Base-by-base conservation (phyloP, 2,329 filamentous ascomycete genomes). In the Aspergillus novoparasiticus region DNA sequence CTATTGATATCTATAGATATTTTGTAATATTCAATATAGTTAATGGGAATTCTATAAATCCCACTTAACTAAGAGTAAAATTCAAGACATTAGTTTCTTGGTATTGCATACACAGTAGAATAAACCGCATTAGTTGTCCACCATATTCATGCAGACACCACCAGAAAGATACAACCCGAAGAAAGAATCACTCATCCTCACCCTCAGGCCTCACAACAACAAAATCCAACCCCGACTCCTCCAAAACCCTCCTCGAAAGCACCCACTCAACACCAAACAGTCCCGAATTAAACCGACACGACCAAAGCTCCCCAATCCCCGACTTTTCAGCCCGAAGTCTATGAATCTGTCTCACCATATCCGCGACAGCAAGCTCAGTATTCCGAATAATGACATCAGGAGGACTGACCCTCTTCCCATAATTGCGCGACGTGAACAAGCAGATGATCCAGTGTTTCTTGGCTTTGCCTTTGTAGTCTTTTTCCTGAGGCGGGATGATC, bases 231-330 rank as follows among this genome's bases (percentile, higher is more conserved):
- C 75, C 75, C 4, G 78, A 71, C 0, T 71, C 68, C 58, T 81
- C 75, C 43, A 89, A 58, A 1, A 84, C 72, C 6, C 64, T 67
- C 61, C 76, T 78, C 0, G 85, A 86, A 39, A 76, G 71, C 60
- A 78, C 72, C 87, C 87, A 89, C 14, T 80, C 75, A 30, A 89
- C 84, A 0, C 74, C 76, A 70, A 89, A 89, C 39, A 83, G 72
- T 0, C 85, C 86, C 30, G 84, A 83, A 69, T 89, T 89, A 66
- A 89, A 86, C 62, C 80, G 81, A 66, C 84, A 85, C 60, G 84
- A 82, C 63, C 80, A 80, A 0, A 34, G 14, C 19, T 68, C 64
- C 16, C 28, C 66, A 39, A 39, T 21, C 28, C 53, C 41, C 26
- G 34, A 50, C 26, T 9, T 66, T 64, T 53, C 26, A n/a, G 60